Conservation (phyloP, 208 protist species). For the Trypanosoma avium region DNA sequence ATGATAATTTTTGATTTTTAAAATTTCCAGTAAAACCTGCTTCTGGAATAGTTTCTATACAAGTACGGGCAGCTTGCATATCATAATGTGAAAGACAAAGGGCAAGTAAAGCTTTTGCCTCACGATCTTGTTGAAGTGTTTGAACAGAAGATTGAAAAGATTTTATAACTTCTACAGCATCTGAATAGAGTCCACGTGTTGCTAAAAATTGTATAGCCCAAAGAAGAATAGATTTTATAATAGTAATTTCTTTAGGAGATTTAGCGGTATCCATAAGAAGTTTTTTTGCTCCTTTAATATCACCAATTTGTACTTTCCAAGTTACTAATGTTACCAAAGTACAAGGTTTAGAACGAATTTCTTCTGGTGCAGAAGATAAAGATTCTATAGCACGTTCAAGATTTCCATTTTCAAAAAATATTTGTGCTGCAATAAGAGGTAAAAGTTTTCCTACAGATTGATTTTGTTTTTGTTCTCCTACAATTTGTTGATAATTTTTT, state of each 20-base stretch:
- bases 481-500: conserved; percentile 27
- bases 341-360: conserved; percentile 37
- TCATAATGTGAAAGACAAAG: conserved; percentile 62
- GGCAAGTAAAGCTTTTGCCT: conserved; percentile 52
- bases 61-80: conserved; percentile 33
- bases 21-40: background rate
- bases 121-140: conserved; percentile 37
- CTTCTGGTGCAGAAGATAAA: conserved; percentile 37
- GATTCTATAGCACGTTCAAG: conserved; percentile 44
- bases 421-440: conserved; percentile 61
- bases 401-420: conserved; percentile 78
- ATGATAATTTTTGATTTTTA: conserved; percentile 16
- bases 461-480: conserved; percentile 8
- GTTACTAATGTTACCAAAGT: conserved; percentile 51
- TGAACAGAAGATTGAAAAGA: conserved; percentile 28
- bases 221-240: conserved; percentile 41
- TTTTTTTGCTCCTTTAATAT: conserved; percentile 33
- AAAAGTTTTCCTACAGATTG: conserved; percentile 22
- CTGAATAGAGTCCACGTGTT: conserved; percentile 32
- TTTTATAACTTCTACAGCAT: conserved; percentile 50
- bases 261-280: conserved; percentile 18
- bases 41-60: conserved; percentile 24
- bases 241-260: conserved; percentile 9
- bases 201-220: conserved; percentile 70
- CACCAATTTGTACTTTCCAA: conserved; percentile 61